Base-by-base conservation (phyloP, 768 basidiomycete species). In the Amanita exitialis region DNA sequence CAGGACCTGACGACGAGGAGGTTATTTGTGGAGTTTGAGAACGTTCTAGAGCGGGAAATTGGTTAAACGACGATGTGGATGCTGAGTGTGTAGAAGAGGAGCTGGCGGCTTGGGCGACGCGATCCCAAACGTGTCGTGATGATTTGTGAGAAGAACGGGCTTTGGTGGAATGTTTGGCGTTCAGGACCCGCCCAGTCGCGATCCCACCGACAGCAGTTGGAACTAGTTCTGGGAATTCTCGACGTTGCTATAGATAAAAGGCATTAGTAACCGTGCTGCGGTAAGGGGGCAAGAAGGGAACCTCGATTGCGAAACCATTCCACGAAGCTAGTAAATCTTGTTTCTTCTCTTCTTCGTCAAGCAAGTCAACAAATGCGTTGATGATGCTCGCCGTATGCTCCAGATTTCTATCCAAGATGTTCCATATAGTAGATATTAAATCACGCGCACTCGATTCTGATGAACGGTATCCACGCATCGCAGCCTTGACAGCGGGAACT, bases 351-450 rank as follows among this genome's bases (percentile, higher is more conserved):
- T 83, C 82, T 34, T 90, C 89, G 2, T 89, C 87, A 6, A 95
- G 61, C 4, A 90, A 65, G 56, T 90, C 90, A 4, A 92, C 79
- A 30, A 89, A 71, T 2, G 77, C 70, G 53, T 83, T 86, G 39
- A 91, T 71, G 30, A 89, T 76, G 54, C 84, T 80, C 0, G 82
- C 83, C 0, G 90, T 87, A 27, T 80, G 74, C 47, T 96, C 91
- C 18, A 86, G 63, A 39, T 69, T 67, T 46, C 62, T 59, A 51
- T 73, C 69, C 66, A 68, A 58, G 38, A 66, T 74, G 61, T 83
- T 88, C 83, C 83, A 95, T n/a, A 94, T 72, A 0, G 89, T 94
- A 36, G 83, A 83, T 46, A 97, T 83, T 55, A 97, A 73, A 64
- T 95, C 95, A 3, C 82, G 74, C 2, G 92, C 87, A 36, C 77